Evolutionary conservation across 2,329 filamentous ascomycete species (phyloP), one percentile per base, ranked within the genome.

Genomic region (Xylariaceae sp.): DNA sequence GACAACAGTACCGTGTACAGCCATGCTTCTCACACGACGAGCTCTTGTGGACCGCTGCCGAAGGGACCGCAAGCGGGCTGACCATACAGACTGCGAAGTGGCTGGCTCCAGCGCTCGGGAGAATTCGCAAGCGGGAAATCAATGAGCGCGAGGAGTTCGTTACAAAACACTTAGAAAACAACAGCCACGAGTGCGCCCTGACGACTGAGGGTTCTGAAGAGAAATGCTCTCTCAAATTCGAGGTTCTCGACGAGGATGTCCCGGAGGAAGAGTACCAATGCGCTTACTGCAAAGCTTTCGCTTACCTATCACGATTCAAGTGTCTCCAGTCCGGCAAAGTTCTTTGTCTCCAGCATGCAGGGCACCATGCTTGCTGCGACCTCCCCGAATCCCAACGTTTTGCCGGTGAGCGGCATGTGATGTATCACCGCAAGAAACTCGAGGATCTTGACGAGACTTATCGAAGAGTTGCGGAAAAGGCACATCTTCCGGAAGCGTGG

Each of bases 21-120:
- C 88, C 92, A 1, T 96, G 92, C 57, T 98, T 98, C 57, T 96
- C 90, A 1, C 92, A 98, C 46, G 92, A 98, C 50, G 92, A 98
- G 57, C 65, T 98, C 15, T 68, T 98, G 3, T 80, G 93, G 64
- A 95, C 90, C 3, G 92, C 92, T 6, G 87, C 89, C 5, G 79
- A 86, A 44, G 82, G 77, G 49, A 80, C 88, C 46, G 74, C 79
- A 3, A 79, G 77, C 19, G 65, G 66, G 3, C 56, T 80, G 30
- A 77, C 72, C 0, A 96, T 98, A 36, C 84, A 86, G 47, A 95
- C 87, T 2, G 87, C 92, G 1, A 94, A 92, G 60, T 98, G 92
- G 92, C 70, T 98, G 12, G 84, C 83, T 2, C 90, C 90, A 1
- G 92, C 92, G 2, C 63, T 98, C 15, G 76, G 86, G 32, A 76